phyloP scores from a whole-genome alignment of 768 basidiomycete genomes.

The Albatrellus ellisii region DNA sequence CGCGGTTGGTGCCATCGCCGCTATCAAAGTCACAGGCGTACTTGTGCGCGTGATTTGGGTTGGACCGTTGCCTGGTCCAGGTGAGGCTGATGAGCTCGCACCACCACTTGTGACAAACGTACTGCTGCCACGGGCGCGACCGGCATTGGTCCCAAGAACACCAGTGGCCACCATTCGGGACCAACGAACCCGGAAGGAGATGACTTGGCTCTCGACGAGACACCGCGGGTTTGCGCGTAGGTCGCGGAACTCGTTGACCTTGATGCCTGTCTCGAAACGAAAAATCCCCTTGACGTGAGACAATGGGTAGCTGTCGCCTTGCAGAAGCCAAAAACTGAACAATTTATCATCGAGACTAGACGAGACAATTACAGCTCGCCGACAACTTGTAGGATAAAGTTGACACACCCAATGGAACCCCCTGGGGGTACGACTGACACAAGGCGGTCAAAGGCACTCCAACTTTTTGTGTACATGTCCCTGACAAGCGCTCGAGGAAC shows the following conservation, averaged over 20 bases:
- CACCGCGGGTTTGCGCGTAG: slow-evolving; percentile 82
- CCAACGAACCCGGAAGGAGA: slow-evolving; percentile 77
- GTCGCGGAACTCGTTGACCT: slow-evolving; percentile 81
- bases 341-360: slow-evolving; percentile 81
- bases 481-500: slow-evolving; percentile 74
- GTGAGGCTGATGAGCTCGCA: slow-evolving; percentile 9
- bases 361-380: slow-evolving; percentile 1
- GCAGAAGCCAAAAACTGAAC: slow-evolving; percentile 81
- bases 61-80: slow-evolving; percentile 7
- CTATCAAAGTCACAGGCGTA: slow-evolving; percentile 5
- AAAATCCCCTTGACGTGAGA: slow-evolving; percentile 77
- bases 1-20: slow-evolving; percentile 5
- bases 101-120: slow-evolving; percentile 16
- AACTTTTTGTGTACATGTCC: slow-evolving; percentile 88
- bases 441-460: slow-evolving; percentile 83
- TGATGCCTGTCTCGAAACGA: slow-evolving; percentile 80
- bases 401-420: slow-evolving; percentile 69
- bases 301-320: slow-evolving; percentile 62
- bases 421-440: slow-evolving; percentile 86
- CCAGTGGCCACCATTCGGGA: slow-evolving; percentile 60
- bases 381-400: slow-evolving; percentile 3
- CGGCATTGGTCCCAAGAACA: slow-evolving; percentile 35
- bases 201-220: slow-evolving; percentile 68
- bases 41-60: slow-evolving; percentile 4
- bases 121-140: slow-evolving; percentile 19